These are phyloP conservation scores for Lentinula detonsa DNA, from an alignment of 768 basidiomycete genomes.

Conservation along the genomic window DNA sequence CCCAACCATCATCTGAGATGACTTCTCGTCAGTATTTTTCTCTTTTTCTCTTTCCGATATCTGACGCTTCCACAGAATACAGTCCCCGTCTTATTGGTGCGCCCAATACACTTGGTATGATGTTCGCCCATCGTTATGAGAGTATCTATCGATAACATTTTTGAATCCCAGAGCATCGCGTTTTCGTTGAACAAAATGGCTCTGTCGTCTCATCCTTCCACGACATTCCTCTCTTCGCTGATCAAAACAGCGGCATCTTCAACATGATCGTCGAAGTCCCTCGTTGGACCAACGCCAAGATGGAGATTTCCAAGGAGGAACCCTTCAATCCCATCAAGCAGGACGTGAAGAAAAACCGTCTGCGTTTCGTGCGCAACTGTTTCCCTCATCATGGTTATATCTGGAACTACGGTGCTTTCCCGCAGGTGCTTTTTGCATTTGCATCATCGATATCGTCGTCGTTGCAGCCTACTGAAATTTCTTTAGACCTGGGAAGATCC, in stretches of 20 bases:
- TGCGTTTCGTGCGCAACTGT: slow-evolving; percentile 98
- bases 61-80: slow-evolving; percentile 42
- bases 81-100: slow-evolving; percentile 77
- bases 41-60: slow-evolving; percentile 10
- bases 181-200: slow-evolving; percentile 89
- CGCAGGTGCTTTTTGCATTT: slow-evolving; percentile 56
- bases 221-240: slow-evolving; percentile 97
- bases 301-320: slow-evolving; percentile 99
- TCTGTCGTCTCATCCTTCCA: slow-evolving; percentile 84
- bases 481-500: slow-evolving; percentile 98
- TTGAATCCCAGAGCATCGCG: slow-evolving; percentile 71
- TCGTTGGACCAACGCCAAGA: slow-evolving; percentile 99
- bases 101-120: slow-evolving; percentile 87
- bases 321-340: slow-evolving; percentile 99
- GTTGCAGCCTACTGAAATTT: background rate
- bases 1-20: slow-evolving; percentile 37
- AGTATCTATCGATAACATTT: slow-evolving; percentile 12
- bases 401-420: slow-evolving; percentile 99
- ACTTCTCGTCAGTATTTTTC: slow-evolving; percentile 39
- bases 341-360: slow-evolving; percentile 93
- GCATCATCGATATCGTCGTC: background rate
- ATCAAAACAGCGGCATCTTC: slow-evolving; percentile 90
- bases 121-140: slow-evolving; percentile 9
- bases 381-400: slow-evolving; percentile 99
- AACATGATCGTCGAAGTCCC: slow-evolving; percentile 99